Base-by-base conservation (phyloP, 371 early-diverging fungal genomes). In the Circinella minor region DNA sequence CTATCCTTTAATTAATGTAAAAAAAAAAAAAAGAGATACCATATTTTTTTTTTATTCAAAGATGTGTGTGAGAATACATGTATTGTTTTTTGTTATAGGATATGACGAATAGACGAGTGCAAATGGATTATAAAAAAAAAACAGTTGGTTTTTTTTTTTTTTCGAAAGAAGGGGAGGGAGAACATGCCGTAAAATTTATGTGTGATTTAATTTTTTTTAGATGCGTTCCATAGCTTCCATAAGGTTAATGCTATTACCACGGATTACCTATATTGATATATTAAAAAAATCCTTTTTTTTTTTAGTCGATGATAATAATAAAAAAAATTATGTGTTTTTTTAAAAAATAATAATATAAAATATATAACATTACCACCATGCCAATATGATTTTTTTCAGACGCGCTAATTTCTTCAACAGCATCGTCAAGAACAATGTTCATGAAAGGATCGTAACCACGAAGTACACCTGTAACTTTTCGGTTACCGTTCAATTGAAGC, bases 381-480 rank as follows among this genome's bases (percentile, higher is more conserved):
- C 97, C 97, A 68, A 98, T 91, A 15, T 86, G 75, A 46, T 86
- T 78, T 68, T 88, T 89, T 68, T 94, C 90, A 34, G 87, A 85
- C 6, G 89, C 88, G 39, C 88, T 86, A 14, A 90, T 80, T 71
- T 93, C 92, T 78, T 98, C 98, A 39, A 91, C 83, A 57, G 97
- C 92, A 61, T 97, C 96, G 70, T 96, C 99, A 77, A 99, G 80
- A n/a, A 98, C 98, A 73, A 99, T 79, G 86, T 99, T 99, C 98
- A 98, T 95, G 83, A 98, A 99, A 18, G 99, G 95, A 79, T 99
- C 99, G 73, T 88, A 99, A 36, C 99, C 99, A 65, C 99, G 93
- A 76, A 99, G 91, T 47, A 97, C 86, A 59, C 99, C 99, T 49
- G 90, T 90, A 20, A 99, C 95, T 79, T 91, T 90, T 68, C 99